Conservation (phyloP, 2,329 filamentous ascomycete species). For the Rosellinia necatrix region DNA sequence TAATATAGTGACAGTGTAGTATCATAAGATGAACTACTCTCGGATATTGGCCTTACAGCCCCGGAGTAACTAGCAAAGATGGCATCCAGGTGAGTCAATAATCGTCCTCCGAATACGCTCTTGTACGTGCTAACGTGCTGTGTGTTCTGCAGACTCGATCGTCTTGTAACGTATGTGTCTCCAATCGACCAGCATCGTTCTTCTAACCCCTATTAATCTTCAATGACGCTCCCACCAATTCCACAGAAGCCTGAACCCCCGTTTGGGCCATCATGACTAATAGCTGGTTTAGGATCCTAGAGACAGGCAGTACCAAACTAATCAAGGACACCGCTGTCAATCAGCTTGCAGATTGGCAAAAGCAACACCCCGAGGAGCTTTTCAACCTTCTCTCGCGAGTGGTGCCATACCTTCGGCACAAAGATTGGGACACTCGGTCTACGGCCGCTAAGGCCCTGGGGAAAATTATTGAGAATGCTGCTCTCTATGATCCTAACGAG, state of each 20-base stretch:
- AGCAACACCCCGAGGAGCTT: slow-evolving; percentile 94
- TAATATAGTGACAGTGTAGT: slow-evolving; percentile 20
- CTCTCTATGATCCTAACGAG: slow-evolving; percentile 84
- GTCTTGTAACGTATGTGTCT: slow-evolving; percentile 79
- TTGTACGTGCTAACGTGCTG: slow-evolving; percentile 37
- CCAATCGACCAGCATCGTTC: background rate
- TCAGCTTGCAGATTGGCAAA: slow-evolving; percentile 96
- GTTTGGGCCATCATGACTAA: slow-evolving; percentile 4
- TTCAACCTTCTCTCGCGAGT: slow-evolving; percentile 94
- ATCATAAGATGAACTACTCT: slow-evolving; percentile 37
- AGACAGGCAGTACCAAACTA: slow-evolving; percentile 94
- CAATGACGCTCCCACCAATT: background rate
- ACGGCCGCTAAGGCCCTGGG: slow-evolving; percentile 93
- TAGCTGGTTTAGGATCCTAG: slow-evolving; percentile 70
- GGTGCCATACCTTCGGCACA: slow-evolving; percentile 92
- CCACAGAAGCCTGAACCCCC: background rate
- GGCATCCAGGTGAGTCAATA: slow-evolving; percentile 57
- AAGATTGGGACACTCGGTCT: slow-evolving; percentile 94
- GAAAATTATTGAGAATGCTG: slow-evolving; percentile 88
- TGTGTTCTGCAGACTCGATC: slow-evolving; percentile 68
- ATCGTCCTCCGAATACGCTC: slow-evolving; percentile 10
- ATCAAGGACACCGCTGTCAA: slow-evolving; percentile 97
- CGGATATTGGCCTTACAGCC: slow-evolving; percentile 36
- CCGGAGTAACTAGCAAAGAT: slow-evolving; percentile 50
- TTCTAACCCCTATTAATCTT: background rate